phyloP scores from a whole-genome alignment of 495 filamentous ascomycete species.

The Alectoria sarmentosa region DNA sequence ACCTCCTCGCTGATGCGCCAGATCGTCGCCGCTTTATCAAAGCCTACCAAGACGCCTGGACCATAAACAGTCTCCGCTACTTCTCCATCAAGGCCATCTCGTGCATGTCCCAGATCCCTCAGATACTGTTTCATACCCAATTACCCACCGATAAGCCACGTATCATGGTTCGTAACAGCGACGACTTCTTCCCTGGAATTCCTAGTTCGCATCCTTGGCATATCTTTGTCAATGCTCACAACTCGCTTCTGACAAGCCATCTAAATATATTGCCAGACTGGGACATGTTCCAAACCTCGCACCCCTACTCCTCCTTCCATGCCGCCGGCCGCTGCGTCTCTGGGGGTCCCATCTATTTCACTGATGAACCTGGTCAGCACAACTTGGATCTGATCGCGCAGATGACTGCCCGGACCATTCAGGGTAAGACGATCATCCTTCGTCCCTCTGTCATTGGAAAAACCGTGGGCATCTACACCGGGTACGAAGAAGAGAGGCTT shows the following conservation, averaged over 20 bases:
- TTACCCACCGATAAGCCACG: slow-evolving; percentile 63
- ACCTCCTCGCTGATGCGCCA: slow-evolving; percentile 60
- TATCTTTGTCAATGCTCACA: slow-evolving; percentile 89
- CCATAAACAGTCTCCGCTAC: slow-evolving; percentile 62
- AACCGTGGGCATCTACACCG: slow-evolving; percentile 62
- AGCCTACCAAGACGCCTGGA: slow-evolving; percentile 83
- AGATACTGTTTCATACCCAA: slow-evolving; percentile 76
- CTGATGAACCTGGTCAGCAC: slow-evolving; percentile 78
- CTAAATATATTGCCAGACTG: slow-evolving; percentile 81
- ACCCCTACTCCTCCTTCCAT: slow-evolving; percentile 72
- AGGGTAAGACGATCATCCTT: slow-evolving; percentile 66
- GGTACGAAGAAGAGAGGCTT: slow-evolving; percentile 62
- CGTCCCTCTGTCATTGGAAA: slow-evolving; percentile 65
- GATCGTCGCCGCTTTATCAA: slow-evolving; percentile 60
- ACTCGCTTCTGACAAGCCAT: slow-evolving; percentile 69
- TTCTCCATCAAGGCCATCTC: slow-evolving; percentile 74
- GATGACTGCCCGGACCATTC: slow-evolving; percentile 63
- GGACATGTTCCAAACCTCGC: slow-evolving; percentile 97
- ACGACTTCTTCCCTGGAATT: slow-evolving; percentile 87
- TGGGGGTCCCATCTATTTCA: slow-evolving; percentile 90
- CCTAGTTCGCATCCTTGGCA: slow-evolving; percentile 83
- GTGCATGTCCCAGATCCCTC: slow-evolving; percentile 86
- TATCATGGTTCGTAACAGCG: slow-evolving; percentile 74
- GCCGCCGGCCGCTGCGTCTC: slow-evolving; percentile 84
- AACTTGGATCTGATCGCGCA: slow-evolving; percentile 63